Evolutionary conservation across 768 basidiomycete species (phyloP), one percentile per base, ranked within the genome.

Genomic region (Lactarius evosmus): DNA sequence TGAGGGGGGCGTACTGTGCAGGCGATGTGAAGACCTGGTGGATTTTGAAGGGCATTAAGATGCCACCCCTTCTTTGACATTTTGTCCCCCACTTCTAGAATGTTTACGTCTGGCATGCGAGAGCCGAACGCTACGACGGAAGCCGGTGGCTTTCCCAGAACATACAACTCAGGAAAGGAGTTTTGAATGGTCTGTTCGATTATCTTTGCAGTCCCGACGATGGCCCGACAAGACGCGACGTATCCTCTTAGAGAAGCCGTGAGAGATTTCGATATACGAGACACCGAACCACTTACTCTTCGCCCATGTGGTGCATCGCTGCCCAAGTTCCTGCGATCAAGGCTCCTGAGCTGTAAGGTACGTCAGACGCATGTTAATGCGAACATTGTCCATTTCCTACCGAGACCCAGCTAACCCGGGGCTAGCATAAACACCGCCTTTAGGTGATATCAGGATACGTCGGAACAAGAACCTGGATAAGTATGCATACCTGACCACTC

Each of bases 311-410:
- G 66, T 96, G 90, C 86, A 99, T 88, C 2, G 94, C 93, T 7
- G 96, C 96, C 94, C 95, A 99, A 32, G 94, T 87, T 52, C 92
- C 96, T 29, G 96, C 96, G 64, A 99, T 88, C 65, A 98, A 77
- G 0, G 95, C 87, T 7, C 96, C 97, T 0, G 95, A 92, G 41
- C 95, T 93, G 68, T 33, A 56, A 53, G 7, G n/a, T 14, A 46
- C 4, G 33, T 64, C 46, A 64, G 36, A 25, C 19, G 32, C 34
- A 25, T 30, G 7, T 38, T 14, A 50, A 33, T 27, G 30, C 17
- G 41, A 22, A 50, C 36, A n/a, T 25, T 16, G 30, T 27, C 29
- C 29, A 54, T 44, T 0, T 69, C 82, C 66, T 70, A 94, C 93
- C 93, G 83, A 60, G 94, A 95, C 11, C 95, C 95, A 55, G 95